Conservation (phyloP, 2,329 filamentous ascomycete species). For the Cladophialophora psammophila region DNA sequence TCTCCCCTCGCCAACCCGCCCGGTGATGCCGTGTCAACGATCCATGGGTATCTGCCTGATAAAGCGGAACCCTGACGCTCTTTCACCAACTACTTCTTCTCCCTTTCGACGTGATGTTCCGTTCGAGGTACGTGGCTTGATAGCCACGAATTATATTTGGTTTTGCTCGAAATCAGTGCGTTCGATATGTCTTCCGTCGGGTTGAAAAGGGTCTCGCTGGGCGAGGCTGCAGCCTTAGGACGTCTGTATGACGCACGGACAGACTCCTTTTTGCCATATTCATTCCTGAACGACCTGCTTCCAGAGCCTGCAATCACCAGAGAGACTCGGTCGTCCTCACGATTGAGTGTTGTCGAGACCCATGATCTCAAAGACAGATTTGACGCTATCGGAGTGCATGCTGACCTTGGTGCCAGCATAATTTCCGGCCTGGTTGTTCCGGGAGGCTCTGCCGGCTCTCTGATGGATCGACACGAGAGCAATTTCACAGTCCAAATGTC, state of each 20-base stretch:
- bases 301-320: constrained; percentile 22
- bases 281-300: constrained; percentile 23
- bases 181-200: constrained; percentile 1
- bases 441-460: constrained; percentile 28
- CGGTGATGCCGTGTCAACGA: not conserved
- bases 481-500: constrained; percentile 29
- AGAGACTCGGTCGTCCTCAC: not conserved
- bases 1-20: not conserved
- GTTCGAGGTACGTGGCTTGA: not conserved
- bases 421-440: constrained; percentile 32
- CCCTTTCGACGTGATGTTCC: not conserved
- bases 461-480: constrained; percentile 27
- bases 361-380: constrained; percentile 36
- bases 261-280: constrained; percentile 33
- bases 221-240: constrained; percentile 35
- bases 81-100: not conserved
- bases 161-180: not conserved
- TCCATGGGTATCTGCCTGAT: not conserved
- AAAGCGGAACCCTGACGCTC: not conserved
- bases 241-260: constrained; percentile 38
- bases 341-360: constrained; percentile 13
- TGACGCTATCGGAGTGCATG: constrained; percentile 28
- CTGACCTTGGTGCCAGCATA: constrained; percentile 37
- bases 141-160: not conserved
- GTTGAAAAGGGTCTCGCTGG: constrained; percentile 28